Base-by-base conservation (phyloP, 768 basidiomycete species). In the Tricholoma sp. region DNA sequence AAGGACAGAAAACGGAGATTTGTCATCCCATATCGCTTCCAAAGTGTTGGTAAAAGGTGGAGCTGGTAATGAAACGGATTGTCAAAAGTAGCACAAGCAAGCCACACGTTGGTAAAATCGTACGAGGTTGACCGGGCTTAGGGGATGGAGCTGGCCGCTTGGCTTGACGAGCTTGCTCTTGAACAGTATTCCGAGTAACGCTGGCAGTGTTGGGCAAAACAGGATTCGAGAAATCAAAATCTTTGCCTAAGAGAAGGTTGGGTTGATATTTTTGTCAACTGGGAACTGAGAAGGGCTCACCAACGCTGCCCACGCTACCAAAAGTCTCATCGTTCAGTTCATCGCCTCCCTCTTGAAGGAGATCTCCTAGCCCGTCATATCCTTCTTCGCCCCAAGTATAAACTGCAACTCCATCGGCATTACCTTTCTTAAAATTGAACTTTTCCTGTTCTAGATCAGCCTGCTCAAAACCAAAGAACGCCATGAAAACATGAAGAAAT, bases 301-400 rank as follows among this genome's bases (percentile, higher is more conserved):
- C 92, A 57, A 96, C 82, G 61, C 67, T 73, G 32, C 79, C 85
- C 51, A 75, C 61, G 39, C 74, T 81, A 29, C 95, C 97, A 74
- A 99, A 99, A 2, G 97, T 99, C 76, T 96, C 94, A 71, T 96
- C 93, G 73, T 99, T 98, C 64, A 95, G 69, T 63, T 95, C 94
- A 77, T 98, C 94, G 56, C 85, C 86, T 41, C 87, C 88, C 72
- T 98, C 96, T 64, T 88, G 84, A 54, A 98, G 80, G 51, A 84
- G 84, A 72, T 92, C 88, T 53, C 89, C 94, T 24, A 96, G 83
- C 39, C 90, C 92, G 70, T 96, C 91, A 67, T 94, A 94, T 62
- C 84, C 85, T 39, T 91, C 91, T 63, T 91, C 89, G 10, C 91
- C 93, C 92, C 92, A 97, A 46, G 88, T 92, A 72, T 92, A 95